A percentile compares a stretch with the other conserved stretches of the same genome.
phyloP scores from a whole-genome alignment of 176 grass and related monocot species.

The Carex pumila region DNA sequence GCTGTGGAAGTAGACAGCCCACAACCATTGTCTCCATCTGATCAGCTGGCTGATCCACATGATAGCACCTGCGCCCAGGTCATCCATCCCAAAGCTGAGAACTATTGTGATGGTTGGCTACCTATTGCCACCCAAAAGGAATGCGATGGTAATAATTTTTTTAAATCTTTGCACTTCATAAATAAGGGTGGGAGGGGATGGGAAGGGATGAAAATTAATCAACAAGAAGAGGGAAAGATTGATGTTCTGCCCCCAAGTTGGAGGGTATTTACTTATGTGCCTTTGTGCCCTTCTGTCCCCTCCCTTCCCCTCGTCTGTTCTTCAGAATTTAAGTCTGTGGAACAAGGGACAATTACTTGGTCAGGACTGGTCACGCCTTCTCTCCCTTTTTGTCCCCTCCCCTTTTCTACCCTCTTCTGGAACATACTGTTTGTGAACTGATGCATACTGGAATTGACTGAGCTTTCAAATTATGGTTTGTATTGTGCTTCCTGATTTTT shows the following conservation, averaged over 20 bases:
- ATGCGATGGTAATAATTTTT: slow-evolving; percentile 35
- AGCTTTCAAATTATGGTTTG: neutral
- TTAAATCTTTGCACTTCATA: neutral
- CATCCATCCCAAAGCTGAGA: slow-evolving; percentile 48
- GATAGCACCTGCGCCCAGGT: slow-evolving; percentile 81
- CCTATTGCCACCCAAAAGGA: slow-evolving; percentile 40
- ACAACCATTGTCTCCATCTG: slow-evolving; percentile 44
- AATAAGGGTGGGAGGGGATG: neutral
- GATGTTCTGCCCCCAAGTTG: neutral
- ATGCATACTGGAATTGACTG: neutral
- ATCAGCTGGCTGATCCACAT: slow-evolving; percentile 50
- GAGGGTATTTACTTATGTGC: neutral
- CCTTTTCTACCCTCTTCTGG: neutral
- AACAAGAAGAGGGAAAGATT: neutral
- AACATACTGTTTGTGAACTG: neutral
- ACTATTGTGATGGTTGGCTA: slow-evolving; percentile 39
- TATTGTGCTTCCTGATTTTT: neutral
- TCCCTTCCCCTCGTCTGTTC: neutral
- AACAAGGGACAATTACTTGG: neutral
- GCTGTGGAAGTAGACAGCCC: slow-evolving; percentile 69
- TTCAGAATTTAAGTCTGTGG: neutral
- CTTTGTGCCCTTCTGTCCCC: neutral
- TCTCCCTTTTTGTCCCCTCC: neutral
- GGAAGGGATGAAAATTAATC: neutral
- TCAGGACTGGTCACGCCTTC: neutral